Percentiles rank a stretch among this genome's conserved stretches.
These are phyloP conservation scores for Fragaria vesca DNA, from an alignment of 306 rosid genomes.

Conservation along the genomic window DNA sequence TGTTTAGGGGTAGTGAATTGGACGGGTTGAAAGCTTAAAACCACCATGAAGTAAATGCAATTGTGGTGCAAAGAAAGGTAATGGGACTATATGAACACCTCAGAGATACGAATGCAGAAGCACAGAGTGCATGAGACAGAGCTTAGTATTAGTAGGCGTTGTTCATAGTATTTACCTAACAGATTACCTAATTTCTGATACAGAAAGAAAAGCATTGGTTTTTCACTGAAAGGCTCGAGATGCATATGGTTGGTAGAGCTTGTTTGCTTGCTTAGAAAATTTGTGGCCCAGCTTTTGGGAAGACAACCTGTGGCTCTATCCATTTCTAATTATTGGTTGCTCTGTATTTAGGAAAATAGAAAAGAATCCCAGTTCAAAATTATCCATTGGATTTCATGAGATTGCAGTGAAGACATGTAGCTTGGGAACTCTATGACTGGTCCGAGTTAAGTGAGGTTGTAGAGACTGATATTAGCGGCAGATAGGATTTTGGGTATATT, in stretches of 20 bases:
- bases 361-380: not conserved
- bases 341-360: constrained; percentile 15
- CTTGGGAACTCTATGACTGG: not conserved
- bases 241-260: constrained; percentile 19
- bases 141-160: not conserved
- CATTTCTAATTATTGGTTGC: constrained; percentile 2
- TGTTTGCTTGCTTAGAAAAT: constrained; percentile 4
- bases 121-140: not conserved
- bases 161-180: not conserved
- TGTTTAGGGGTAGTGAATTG: constrained; percentile 22
- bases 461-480: not conserved
- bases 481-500: not conserved
- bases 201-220: not conserved
- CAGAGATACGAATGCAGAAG: not conserved
- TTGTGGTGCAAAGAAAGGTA: not conserved
- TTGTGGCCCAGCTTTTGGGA: constrained; percentile 25
- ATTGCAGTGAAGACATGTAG: constrained; percentile 3
- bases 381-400: not conserved
- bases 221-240: not conserved
- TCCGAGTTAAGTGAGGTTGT: not conserved
- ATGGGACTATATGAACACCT: not conserved
- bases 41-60: constrained; percentile 32
- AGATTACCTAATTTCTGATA: not conserved
- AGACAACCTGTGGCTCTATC: not conserved
- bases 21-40: constrained; percentile 36